A percentile compares a stretch with the other conserved stretches of the same genome.
These are phyloP conservation scores for Fusarium solani-melongenae DNA, from an alignment of 2,329 filamentous ascomycete genomes.

Conservation along the genomic window DNA sequence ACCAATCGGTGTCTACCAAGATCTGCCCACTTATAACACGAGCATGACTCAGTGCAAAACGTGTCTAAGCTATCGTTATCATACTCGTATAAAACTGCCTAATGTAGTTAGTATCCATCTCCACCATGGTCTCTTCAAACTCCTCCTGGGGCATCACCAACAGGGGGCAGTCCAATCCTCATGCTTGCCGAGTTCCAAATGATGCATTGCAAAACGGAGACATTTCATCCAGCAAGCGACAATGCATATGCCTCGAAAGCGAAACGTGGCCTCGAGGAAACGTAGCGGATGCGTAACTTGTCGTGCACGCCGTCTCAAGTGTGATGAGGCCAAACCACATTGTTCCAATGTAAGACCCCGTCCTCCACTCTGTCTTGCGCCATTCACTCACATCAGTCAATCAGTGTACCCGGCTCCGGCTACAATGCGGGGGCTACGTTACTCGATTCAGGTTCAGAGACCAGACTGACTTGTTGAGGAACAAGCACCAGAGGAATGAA, in stretches of 20 bases:
- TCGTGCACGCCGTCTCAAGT: conserved; percentile 22
- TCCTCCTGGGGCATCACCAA: not conserved
- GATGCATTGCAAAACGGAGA: not conserved
- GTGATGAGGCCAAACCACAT: conserved; percentile 22
- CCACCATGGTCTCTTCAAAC: not conserved
- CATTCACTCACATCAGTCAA: not conserved
- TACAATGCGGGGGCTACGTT: conserved; percentile 27
- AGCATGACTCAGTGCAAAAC: not conserved
- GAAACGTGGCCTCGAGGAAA: not conserved
- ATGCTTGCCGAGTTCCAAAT: not conserved
- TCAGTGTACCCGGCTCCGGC: conserved; percentile 9
- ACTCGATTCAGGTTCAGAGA: conserved; percentile 27
- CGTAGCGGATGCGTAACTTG: conserved; percentile 9
- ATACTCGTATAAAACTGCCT: not conserved
- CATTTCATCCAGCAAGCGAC: not conserved
- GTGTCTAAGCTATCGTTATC: not conserved
- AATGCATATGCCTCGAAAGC: not conserved
- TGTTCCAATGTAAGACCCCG: conserved; percentile 14
- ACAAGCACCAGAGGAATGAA: not conserved
- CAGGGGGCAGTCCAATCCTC: not conserved
- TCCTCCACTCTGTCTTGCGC: not conserved
- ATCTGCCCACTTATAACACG: not conserved
- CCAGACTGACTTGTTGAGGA: conserved; percentile 19
- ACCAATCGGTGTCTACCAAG: not conserved
- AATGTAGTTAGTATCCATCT: not conserved